These are phyloP conservation scores for Polyplosphaeria fusca DNA, from an alignment of 495 filamentous ascomycete genomes.

Conservation along the genomic window DNA sequence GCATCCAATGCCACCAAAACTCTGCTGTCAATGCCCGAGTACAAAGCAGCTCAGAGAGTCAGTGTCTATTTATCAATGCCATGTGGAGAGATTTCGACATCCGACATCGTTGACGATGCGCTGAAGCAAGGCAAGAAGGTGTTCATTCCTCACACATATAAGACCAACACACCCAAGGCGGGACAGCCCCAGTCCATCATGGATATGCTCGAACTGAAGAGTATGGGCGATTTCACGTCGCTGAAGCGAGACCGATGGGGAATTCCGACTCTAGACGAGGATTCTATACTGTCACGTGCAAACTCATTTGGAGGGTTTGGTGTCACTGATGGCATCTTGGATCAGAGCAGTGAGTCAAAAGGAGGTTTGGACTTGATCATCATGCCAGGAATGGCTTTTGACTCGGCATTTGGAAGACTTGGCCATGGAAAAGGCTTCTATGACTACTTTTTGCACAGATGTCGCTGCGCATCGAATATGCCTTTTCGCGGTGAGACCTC, in stretches of 20 bases:
- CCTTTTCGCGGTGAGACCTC: slow-evolving; percentile 59
- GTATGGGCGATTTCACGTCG: slow-evolving; percentile 69
- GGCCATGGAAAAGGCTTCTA: slow-evolving; percentile 98
- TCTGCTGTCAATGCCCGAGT: slow-evolving; percentile 62
- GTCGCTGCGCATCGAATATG: slow-evolving; percentile 53
- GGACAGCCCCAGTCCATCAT: slow-evolving; percentile 62
- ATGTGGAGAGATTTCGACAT: slow-evolving; percentile 74
- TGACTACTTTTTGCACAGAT: slow-evolving; percentile 82
- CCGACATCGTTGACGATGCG: slow-evolving; percentile 74
- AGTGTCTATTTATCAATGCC: slow-evolving; percentile 95
- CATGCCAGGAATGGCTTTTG: slow-evolving; percentile 93
- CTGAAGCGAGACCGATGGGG: slow-evolving; percentile 82
- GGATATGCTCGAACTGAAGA: slow-evolving; percentile 85
- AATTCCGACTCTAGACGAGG: slow-evolving; percentile 71
- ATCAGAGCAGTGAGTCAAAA: slow-evolving; percentile 37
- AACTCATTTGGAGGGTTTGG: slow-evolving; percentile 64
- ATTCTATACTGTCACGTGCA: slow-evolving; percentile 59
- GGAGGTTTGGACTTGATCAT: slow-evolving; percentile 79
- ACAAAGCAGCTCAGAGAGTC: slow-evolving; percentile 66
- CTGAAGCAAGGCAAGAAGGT: slow-evolving; percentile 73
- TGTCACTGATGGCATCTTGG: slow-evolving; percentile 27
- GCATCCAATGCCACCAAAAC: slow-evolving; percentile 57
- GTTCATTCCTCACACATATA: slow-evolving; percentile 86
- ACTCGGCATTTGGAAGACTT: slow-evolving; percentile 67
- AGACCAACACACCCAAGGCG: slow-evolving; percentile 44